phyloP scores from a whole-genome alignment of 2,329 filamentous ascomycete genomes.

The Penicillium nordicum region DNA sequence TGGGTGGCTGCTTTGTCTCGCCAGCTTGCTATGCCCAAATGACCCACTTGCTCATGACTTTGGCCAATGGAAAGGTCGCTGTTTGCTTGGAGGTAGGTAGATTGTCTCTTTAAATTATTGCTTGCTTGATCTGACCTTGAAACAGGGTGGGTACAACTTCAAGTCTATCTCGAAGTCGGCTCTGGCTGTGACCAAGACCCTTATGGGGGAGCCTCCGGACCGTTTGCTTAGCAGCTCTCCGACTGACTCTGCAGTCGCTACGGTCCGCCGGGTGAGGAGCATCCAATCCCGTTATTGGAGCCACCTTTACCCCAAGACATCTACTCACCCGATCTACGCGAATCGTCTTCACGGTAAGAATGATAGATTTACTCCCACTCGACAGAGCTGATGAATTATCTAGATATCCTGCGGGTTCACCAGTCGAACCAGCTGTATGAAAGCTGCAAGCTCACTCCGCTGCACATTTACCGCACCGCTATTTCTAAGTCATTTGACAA shows the following conservation, averaged over 20 bases:
- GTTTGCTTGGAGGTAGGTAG: slow-evolving; percentile 72
- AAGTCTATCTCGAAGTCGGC: slow-evolving; percentile 89
- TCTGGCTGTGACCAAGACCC: slow-evolving; percentile 80
- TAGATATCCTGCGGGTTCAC: slow-evolving; percentile 71
- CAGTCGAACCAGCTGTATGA: slow-evolving; percentile 70
- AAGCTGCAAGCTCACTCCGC: slow-evolving; percentile 71
- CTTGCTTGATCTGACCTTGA: background rate
- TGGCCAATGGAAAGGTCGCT: slow-evolving; percentile 82
- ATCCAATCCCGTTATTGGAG: slow-evolving; percentile 73
- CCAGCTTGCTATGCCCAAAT: slow-evolving; percentile 93
- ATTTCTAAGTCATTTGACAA: slow-evolving; percentile 77
- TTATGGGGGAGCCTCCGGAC: slow-evolving; percentile 92
- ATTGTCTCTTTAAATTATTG: background rate
- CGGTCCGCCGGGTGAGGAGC: slow-evolving; percentile 56
- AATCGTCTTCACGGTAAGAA: slow-evolving; percentile 61
- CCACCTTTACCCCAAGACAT: slow-evolving; percentile 69
- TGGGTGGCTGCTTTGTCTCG: slow-evolving; percentile 89
- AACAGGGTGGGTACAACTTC: slow-evolving; percentile 82
- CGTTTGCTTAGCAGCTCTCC: slow-evolving; percentile 49
- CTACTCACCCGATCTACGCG: slow-evolving; percentile 28
- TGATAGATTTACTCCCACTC: background rate
- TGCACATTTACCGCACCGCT: slow-evolving; percentile 72
- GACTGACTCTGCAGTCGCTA: slow-evolving; percentile 52
- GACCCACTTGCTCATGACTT: slow-evolving; percentile 98
- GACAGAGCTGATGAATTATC: slow-evolving; percentile 6